A percentile compares a stretch with the other conserved stretches of the same genome.
Conservation (phyloP, 2,329 filamentous ascomycete species). For the Fusarium algeriense region DNA sequence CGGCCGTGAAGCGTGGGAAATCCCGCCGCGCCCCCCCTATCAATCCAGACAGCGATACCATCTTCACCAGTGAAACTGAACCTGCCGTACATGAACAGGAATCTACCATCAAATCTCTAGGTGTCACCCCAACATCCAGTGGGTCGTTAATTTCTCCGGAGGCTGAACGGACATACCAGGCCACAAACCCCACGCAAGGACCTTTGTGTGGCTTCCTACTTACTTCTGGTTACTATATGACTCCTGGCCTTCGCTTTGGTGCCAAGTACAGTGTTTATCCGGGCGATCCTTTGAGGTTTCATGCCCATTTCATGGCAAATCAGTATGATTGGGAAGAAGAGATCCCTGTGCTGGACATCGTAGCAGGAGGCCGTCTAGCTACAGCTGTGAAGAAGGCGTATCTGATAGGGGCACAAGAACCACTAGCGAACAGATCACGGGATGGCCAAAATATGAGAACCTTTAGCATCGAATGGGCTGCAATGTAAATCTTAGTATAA, state of each 20-base stretch:
- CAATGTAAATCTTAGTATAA: conserved; percentile 72
- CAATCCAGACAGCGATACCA: conserved; percentile 26
- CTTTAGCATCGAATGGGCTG: conserved; percentile 94
- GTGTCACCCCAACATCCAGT: conserved; percentile 55
- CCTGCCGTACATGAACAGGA: conserved; percentile 20
- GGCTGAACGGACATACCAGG: conserved; percentile 19
- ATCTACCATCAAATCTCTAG: conserved; percentile 40
- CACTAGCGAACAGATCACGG: conserved; percentile 48
- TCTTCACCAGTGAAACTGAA: conserved; percentile 41
- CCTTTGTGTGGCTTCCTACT: conserved; percentile 87
- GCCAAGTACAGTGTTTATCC: conserved; percentile 96
- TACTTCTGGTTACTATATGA: conserved; percentile 83
- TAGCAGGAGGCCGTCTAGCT: conserved; percentile 87
- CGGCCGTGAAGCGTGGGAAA: conserved; percentile 40
- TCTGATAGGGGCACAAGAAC: conserved; percentile 79
- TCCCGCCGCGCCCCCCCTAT: conserved; percentile 6
- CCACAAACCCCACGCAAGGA: conserved; percentile 40
- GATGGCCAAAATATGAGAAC: conserved; percentile 67
- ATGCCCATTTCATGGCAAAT: conserved; percentile 93
- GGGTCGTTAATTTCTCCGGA: conserved; percentile 46
- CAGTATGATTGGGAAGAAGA: conserved; percentile 89
- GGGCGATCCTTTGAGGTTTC: conserved; percentile 92
- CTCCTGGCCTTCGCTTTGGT: conserved; percentile 92
- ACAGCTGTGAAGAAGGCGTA: conserved; percentile 98
- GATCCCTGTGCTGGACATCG: conserved; percentile 85